phyloP scores from a whole-genome alignment of 2,329 filamentous ascomycete species.

The Aplosporella prunicola region DNA sequence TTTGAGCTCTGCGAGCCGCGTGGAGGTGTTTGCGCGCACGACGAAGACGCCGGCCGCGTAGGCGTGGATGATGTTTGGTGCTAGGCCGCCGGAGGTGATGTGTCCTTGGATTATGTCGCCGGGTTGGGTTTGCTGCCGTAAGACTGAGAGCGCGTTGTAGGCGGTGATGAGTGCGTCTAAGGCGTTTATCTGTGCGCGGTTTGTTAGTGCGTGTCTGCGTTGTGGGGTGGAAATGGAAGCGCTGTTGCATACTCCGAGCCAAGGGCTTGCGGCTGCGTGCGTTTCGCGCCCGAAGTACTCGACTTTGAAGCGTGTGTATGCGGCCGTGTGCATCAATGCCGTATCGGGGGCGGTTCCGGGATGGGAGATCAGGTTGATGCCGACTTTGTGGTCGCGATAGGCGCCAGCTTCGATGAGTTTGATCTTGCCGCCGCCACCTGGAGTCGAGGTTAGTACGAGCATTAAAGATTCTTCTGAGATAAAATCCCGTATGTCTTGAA shows the following conservation, averaged over 20 bases:
- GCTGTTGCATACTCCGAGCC: constrained; percentile 9
- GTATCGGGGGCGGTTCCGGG: constrained; percentile 30
- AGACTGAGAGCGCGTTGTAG: constrained; percentile 22
- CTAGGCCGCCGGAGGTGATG: constrained; percentile 22
- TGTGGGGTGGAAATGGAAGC: background rate
- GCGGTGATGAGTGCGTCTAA: constrained; percentile 20
- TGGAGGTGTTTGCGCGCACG: constrained; percentile 23
- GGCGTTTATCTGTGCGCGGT: constrained; percentile 23
- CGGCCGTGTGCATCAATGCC: constrained; percentile 44
- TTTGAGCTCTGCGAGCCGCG: constrained; percentile 22
- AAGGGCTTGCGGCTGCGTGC: constrained; percentile 28
- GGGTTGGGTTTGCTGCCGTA: constrained; percentile 31
- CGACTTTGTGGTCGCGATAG: constrained; percentile 27
- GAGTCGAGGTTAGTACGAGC: background rate
- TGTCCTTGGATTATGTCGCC: constrained; percentile 30
- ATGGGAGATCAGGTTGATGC: constrained; percentile 20
- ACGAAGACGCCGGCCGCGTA: constrained; percentile 30
- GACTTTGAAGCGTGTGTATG: constrained; percentile 41
- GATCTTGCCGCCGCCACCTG: constrained; percentile 38
- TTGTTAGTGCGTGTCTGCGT: background rate
- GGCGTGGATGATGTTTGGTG: constrained; percentile 32
- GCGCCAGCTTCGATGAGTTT: constrained; percentile 36
- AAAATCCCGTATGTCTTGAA: background rate
- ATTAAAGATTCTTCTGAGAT: background rate
- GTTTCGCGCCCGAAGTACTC: constrained; percentile 39